Evolutionary conservation across 164 flowering plant genomes (phyloP).

Genomic region (Stephania yunnanensis): DNA sequence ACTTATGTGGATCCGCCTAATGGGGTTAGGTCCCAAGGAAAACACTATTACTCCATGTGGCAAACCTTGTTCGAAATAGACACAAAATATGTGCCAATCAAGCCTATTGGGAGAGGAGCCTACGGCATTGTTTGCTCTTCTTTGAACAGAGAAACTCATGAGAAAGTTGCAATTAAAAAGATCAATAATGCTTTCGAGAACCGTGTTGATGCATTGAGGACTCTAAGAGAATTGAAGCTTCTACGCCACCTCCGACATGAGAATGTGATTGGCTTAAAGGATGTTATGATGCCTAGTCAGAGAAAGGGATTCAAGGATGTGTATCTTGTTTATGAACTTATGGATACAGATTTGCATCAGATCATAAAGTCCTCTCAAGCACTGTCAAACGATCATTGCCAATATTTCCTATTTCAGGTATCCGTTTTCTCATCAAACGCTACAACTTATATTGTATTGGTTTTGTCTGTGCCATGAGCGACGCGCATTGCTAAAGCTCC

Average conservation of each 20-base stretch:
- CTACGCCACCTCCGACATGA: slow-evolving; percentile 81
- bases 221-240: slow-evolving; percentile 79
- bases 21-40: slow-evolving; percentile 52
- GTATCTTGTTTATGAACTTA: slow-evolving; percentile 87
- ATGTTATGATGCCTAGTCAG: slow-evolving; percentile 82
- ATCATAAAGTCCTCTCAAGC: slow-evolving; percentile 86
- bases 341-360: slow-evolving; percentile 95
- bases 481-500: neutral
- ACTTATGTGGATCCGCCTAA: slow-evolving; percentile 81
- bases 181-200: slow-evolving; percentile 84
- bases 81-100: slow-evolving; percentile 81
- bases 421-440: neutral
- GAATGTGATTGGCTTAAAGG: slow-evolving; percentile 78
- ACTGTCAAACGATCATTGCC: slow-evolving; percentile 82
- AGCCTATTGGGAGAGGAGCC: slow-evolving; percentile 92
- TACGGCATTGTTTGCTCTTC: slow-evolving; percentile 94
- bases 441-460: neutral
- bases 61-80: slow-evolving; percentile 88
- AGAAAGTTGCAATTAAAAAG: slow-evolving; percentile 91
- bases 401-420: slow-evolving; percentile 91
- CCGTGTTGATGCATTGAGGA: slow-evolving; percentile 78
- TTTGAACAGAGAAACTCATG: slow-evolving; percentile 73
- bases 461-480: neutral
- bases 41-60: slow-evolving; percentile 93
- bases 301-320: slow-evolving; percentile 78